phyloP scores from a whole-genome alignment of 2,329 filamentous ascomycete species.

The Aspergillus fumigatiaffinis region DNA sequence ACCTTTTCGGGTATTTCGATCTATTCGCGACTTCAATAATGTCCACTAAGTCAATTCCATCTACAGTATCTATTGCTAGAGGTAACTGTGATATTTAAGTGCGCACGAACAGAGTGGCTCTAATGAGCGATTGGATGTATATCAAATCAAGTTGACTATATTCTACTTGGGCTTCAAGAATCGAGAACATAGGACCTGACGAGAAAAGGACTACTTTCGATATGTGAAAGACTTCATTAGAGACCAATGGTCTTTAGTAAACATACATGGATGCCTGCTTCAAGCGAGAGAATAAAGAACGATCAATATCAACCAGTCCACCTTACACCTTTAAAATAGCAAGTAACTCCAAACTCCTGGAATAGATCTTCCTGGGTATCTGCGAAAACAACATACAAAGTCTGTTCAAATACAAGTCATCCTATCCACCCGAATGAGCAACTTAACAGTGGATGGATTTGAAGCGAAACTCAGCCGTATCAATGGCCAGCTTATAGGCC shows the following conservation, averaged over 20 bases:
- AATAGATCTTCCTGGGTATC: not conserved
- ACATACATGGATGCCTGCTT: not conserved
- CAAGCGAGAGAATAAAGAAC: not conserved
- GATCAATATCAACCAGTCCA: not conserved
- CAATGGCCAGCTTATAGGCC: constrained; percentile 1
- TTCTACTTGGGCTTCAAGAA: not conserved
- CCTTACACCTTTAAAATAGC: not conserved
- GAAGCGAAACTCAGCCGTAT: not conserved
- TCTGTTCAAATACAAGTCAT: not conserved
- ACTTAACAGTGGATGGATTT: not conserved
- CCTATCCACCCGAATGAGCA: not conserved
- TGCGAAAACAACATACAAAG: not conserved
- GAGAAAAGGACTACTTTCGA: no score
- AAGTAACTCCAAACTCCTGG: not conserved
- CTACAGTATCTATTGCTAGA: no score
- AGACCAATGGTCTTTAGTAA: no score
- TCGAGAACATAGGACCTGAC: no score
- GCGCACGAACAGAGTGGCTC: no score
- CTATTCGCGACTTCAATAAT: not conserved
- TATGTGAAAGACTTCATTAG: no score
- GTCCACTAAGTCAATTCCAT: not conserved
- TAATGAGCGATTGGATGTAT: not conserved
- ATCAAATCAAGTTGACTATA: not conserved
- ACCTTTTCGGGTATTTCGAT: not conserved
- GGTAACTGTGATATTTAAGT: no score